Evolutionary conservation across 2,329 filamentous ascomycete species (phyloP), one percentile per base, ranked within the genome.

Genomic region (Colletotrichum noveboracense): DNA sequence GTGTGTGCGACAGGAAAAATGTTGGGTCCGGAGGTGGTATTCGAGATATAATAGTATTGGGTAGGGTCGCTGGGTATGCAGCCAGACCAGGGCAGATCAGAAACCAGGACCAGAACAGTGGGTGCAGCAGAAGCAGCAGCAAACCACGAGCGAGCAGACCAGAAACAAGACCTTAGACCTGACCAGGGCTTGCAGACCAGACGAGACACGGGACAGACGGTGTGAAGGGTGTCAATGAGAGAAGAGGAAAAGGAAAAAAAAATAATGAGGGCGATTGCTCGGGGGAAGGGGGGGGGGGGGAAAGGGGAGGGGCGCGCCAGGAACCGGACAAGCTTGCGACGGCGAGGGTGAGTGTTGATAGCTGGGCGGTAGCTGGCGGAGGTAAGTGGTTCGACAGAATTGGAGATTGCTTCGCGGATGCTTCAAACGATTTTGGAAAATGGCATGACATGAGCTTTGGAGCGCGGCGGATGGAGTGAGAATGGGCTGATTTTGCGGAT

Each of bases 361-460:
- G 64, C 58, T 76, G 55, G 61, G 36, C 43, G n/a, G 43, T 52
- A 52, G 43, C 43, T 52, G 43, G 43, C 43, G 43, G 43, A 52
- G 43, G n/a, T 52, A 24, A 21, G 43, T 75, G 71, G 74, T 76
- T 75, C 71, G 74, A 76, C 74, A 75, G 55, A 76, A 61, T 71
- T 70, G 61, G 60, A 75, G 71, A 74, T 74, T 70, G 66, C 66
- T 32, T 76, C 70, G 66, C 66, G 30, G 71, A 69, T 66, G 66
- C 74, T 76, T 76, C 71, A 76, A 75, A 75, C 66, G 58, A 74
- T 68, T 74, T 58, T 38, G 65, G 70, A 76, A 75, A 76, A 73
- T 76, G 74, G 74, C 74, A 76, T 76, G 74, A 76, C 55, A 72
- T 76, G 74, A 66, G 70, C 73, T 73, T 67, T 75, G 69, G 56